Percentiles rank a stretch among this genome's conserved stretches.
Evolutionary conservation across 495 filamentous ascomycete genomes (phyloP).

Genomic region (Xylaria cubensis): DNA sequence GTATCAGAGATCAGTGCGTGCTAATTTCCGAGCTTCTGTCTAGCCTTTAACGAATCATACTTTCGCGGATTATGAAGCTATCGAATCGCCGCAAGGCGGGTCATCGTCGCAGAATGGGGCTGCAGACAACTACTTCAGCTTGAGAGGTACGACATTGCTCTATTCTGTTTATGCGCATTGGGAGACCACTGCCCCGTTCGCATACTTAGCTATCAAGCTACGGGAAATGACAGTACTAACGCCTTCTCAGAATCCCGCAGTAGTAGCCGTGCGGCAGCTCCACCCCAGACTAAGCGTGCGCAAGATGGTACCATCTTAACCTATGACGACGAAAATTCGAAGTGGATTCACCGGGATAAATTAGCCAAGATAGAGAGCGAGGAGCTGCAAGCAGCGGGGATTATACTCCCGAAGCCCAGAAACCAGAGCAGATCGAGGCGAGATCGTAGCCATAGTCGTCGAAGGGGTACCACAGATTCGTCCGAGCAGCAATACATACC

Average conservation of each 20-base stretch:
- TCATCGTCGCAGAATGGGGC: constrained; percentile 45
- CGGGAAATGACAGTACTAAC: constrained; percentile 1
- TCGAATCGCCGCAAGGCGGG: constrained; percentile 26
- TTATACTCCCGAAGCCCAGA: constrained; percentile 70
- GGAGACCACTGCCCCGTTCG: background rate
- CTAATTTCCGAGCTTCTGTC: constrained; percentile 17
- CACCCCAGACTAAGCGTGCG: constrained; percentile 15
- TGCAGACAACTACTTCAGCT: constrained; percentile 28
- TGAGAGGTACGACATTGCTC: constrained; percentile 32
- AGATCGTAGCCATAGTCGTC: constrained; percentile 43
- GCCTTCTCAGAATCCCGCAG: constrained; percentile 21
- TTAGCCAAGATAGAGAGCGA: constrained; percentile 90
- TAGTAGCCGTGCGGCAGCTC: constrained; percentile 43
- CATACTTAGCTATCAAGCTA: background rate
- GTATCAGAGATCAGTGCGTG: background rate
- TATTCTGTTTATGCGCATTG: background rate
- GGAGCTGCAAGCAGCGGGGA: constrained; percentile 88
- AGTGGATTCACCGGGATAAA: constrained; percentile 98
- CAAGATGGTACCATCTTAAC: constrained; percentile 18
- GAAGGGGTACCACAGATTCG: constrained; percentile 54
- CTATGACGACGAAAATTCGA: constrained; percentile 63
- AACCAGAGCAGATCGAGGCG: constrained; percentile 64
- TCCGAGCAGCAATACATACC: constrained; percentile 39
- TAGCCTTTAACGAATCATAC: constrained; percentile 35
- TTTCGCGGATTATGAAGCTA: constrained; percentile 31